Evolutionary conservation across 495 filamentous ascomycete genomes (phyloP).

Genomic region (Parathielavia hyrcaniae): DNA sequence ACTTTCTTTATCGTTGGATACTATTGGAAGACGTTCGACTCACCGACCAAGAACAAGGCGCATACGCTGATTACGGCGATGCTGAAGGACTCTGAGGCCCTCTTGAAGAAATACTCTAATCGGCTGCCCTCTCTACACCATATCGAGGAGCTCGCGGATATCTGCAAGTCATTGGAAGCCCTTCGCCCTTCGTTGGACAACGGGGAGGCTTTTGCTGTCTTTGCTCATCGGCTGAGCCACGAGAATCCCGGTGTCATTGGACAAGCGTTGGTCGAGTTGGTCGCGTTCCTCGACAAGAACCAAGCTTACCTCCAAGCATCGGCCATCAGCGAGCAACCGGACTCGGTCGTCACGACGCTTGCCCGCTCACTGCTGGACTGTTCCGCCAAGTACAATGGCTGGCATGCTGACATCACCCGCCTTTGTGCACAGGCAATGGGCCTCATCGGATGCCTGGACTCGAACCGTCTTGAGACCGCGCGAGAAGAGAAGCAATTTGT

Average conservation of each 20-base stretch:
- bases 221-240: slow-evolving; percentile 64
- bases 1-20: slow-evolving; percentile 80
- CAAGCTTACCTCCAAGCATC: slow-evolving; percentile 77
- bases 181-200: slow-evolving; percentile 53
- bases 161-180: slow-evolving; percentile 55
- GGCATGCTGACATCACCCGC: slow-evolving; percentile 56
- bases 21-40: slow-evolving; percentile 66
- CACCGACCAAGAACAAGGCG: slow-evolving; percentile 50
- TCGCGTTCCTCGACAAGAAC: slow-evolving; percentile 61
- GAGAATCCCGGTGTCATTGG: slow-evolving; percentile 80
- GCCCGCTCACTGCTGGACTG: slow-evolving; percentile 76
- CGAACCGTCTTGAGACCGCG: slow-evolving; percentile 76
- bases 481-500: slow-evolving; percentile 73
- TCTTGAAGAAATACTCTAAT: slow-evolving; percentile 58
- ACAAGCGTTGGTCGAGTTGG: slow-evolving; percentile 70
- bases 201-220: slow-evolving; percentile 54
- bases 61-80: slow-evolving; percentile 58
- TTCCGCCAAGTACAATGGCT: slow-evolving; percentile 67
- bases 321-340: slow-evolving; percentile 79
- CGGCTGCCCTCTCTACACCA: slow-evolving; percentile 70
- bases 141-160: slow-evolving; percentile 61
- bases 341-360: slow-evolving; percentile 62
- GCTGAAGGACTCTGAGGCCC: slow-evolving; percentile 50
- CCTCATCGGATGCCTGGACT: slow-evolving; percentile 82
- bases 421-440: slow-evolving; percentile 76